These are phyloP conservation scores for Spathaspora jeffriesii DNA, from an alignment of 1,139 yeast species.

Conservation along the genomic window DNA sequence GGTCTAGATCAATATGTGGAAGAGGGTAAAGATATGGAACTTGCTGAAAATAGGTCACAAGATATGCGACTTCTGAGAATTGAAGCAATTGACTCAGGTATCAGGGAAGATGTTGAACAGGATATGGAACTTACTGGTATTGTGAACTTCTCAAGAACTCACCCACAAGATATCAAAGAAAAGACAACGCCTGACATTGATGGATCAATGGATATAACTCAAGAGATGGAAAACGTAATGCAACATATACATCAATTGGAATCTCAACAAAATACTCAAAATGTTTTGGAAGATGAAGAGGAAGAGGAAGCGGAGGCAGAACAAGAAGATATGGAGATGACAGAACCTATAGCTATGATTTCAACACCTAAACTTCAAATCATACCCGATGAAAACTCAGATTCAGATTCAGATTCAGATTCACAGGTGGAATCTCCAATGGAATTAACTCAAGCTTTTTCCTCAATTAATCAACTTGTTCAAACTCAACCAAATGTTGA, in stretches of 20 bases:
- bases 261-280: slow-evolving; percentile 2
- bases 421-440: slow-evolving; percentile 14
- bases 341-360: slow-evolving; percentile 10
- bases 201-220: slow-evolving; percentile 1
- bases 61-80: not conserved
- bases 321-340: slow-evolving; percentile 14
- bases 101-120: not conserved
- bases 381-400: not conserved
- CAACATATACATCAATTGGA: slow-evolving; percentile 2
- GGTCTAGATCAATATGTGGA: slow-evolving; percentile 2
- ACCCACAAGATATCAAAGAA: not conserved
- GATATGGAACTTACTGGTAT: slow-evolving; percentile 5
- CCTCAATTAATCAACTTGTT: not conserved
- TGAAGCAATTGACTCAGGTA: too few species aligned
- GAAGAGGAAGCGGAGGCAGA: slow-evolving; percentile 7
- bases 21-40: slow-evolving; percentile 6
- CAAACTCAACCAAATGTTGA: too few species aligned
- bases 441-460: slow-evolving; percentile 16
- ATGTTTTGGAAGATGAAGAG: slow-evolving; percentile 5
- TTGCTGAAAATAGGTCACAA: not conserved
- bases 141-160: not conserved
- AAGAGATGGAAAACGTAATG: slow-evolving; percentile 2
- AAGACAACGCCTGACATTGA: not conserved
- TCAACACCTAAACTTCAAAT: not conserved
- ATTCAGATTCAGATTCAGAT: not conserved